Evolutionary conservation across 140 eudicot species (phyloP).

Genomic region (Bidens hawaiensis): DNA sequence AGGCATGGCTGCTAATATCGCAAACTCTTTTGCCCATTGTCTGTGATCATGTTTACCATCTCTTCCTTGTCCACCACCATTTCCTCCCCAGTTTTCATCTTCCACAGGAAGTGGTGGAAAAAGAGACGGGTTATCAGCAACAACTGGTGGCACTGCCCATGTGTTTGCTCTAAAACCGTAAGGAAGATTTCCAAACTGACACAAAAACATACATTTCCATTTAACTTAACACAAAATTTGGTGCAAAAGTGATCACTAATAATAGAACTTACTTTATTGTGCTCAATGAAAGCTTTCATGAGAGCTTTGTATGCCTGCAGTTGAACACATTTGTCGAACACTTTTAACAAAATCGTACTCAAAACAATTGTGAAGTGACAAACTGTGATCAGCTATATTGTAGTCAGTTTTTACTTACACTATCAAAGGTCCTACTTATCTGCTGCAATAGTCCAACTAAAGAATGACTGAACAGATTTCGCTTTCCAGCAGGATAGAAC

Average conservation of each 20-base stretch:
- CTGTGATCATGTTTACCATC: conserved; percentile 70
- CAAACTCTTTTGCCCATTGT: conserved; percentile 77
- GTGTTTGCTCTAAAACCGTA: conserved; percentile 93
- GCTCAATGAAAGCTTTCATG: conserved; percentile 90
- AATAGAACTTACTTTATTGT: conserved; percentile 63
- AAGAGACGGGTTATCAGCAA: conserved; percentile 66
- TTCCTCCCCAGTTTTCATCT: conserved; percentile 96
- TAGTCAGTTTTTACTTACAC: conserved; percentile 41
- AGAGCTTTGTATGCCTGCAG: conserved; percentile 84
- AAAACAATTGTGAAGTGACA: not conserved
- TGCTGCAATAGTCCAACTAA: conserved; percentile 77
- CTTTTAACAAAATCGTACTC: not conserved
- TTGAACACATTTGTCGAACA: not conserved
- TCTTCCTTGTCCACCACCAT: conserved; percentile 89
- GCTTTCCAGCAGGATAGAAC: conserved; percentile 81
- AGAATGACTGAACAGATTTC: conserved; percentile 50
- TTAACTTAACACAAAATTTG: not conserved
- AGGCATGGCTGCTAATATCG: conserved; percentile 86
- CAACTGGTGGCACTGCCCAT: conserved; percentile 79
- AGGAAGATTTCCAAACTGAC: conserved; percentile 95
- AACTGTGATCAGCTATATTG: not conserved
- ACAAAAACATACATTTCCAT: conserved; percentile 17
- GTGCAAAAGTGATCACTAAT: not conserved
- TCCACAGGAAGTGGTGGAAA: conserved; percentile 88
- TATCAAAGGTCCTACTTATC: conserved; percentile 66